Conservation (phyloP, 2,329 filamentous ascomycete genomes). For the Cercospora beticola region DNA sequence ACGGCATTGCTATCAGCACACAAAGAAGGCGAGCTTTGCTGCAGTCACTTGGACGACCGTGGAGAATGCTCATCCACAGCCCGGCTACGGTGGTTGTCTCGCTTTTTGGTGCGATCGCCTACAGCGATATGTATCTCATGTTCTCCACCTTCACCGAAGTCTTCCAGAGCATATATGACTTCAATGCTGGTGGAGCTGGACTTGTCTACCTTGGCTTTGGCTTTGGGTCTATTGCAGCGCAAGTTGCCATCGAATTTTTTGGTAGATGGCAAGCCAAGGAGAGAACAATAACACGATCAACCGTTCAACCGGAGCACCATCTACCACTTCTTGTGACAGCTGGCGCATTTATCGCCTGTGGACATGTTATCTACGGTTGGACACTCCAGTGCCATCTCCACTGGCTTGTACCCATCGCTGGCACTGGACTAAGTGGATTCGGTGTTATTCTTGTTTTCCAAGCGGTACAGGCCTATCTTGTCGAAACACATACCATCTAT, state of each 20-base stretch:
- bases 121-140: constrained; percentile 51
- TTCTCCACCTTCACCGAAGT: constrained; percentile 54
- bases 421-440: constrained; percentile 50
- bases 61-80: constrained; percentile 6
- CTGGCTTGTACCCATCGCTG: constrained; percentile 48
- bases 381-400: constrained; percentile 31
- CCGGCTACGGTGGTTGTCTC: constrained; percentile 34
- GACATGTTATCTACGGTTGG: constrained; percentile 39
- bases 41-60: not conserved
- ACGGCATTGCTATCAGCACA: no score
- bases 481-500: constrained; percentile 50
- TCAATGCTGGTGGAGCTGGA: constrained; percentile 35
- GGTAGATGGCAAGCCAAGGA: constrained; percentile 26
- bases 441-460: constrained; percentile 52
- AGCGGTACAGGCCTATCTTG: constrained; percentile 51
- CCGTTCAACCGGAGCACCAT: constrained; percentile 26
- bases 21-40: not conserved
- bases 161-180: constrained; percentile 43
- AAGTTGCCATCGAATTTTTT: constrained; percentile 47
- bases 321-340: not conserved
- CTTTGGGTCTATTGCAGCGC: constrained; percentile 33
- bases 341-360: not conserved
- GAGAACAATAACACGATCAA: not conserved
- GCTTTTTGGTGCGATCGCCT: constrained; percentile 45
- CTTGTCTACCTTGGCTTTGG: constrained; percentile 30